Percentiles rank a stretch among this genome's conserved stretches.
phyloP scores from a whole-genome alignment of 441 rosid genomes.

The Dalechampia spathulata region DNA sequence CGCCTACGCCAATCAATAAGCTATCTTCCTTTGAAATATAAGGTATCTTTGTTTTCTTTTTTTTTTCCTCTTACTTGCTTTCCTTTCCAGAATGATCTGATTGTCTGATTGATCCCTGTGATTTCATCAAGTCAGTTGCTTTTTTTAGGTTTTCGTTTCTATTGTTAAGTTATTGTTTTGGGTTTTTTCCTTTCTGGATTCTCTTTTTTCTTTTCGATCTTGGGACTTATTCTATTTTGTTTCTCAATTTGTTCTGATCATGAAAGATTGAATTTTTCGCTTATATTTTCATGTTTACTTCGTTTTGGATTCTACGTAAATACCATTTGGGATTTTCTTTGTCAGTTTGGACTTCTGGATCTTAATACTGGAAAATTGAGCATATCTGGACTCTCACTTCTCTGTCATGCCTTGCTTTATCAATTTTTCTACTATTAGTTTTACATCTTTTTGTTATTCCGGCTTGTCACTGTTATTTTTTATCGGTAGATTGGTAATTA shows the following conservation, averaged over 20 bases:
- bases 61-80: too few relatives aligned
- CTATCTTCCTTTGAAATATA: too few relatives aligned
- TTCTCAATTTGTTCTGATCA: not conserved
- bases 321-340: not conserved
- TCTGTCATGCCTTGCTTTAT: not conserved
- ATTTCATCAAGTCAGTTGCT: not conserved
- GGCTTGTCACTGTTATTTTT: too few relatives aligned
- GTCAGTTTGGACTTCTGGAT: not conserved
- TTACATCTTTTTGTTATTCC: too few relatives aligned
- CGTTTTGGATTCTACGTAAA: not conserved
- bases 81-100: too few relatives aligned
- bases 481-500: not conserved
- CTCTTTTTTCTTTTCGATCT: not conserved
- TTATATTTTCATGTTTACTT: not conserved
- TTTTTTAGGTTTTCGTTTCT: not conserved
- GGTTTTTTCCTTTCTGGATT: not conserved
- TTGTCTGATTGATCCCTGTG: slow-evolving; percentile 9
- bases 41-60: too few relatives aligned
- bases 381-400: not conserved
- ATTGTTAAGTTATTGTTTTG: not conserved
- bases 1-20: slow-evolving; percentile 8
- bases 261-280: not conserved
- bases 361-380: not conserved
- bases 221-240: not conserved
- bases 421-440: too few relatives aligned